Percentiles rank a stretch among this genome's conserved stretches.
Evolutionary conservation across 1,284 basidiomycete genomes (phyloP).

Genomic region (Cryptococcus sp.): DNA sequence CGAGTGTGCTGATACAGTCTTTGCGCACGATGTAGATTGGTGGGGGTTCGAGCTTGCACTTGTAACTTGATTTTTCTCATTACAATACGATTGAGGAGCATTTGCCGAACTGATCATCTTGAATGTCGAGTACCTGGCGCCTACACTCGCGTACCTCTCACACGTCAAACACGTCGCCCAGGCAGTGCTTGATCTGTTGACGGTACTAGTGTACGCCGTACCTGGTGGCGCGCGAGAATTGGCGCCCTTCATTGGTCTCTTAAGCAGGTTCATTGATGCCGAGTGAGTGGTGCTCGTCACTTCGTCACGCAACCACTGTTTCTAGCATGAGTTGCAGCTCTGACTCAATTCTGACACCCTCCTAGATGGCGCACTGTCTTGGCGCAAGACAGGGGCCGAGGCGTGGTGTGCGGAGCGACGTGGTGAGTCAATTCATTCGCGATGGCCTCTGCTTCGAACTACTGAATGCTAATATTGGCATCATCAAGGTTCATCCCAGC

Average conservation of each 20-base stretch:
- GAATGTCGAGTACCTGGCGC: conserved; percentile 14
- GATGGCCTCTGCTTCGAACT: no score
- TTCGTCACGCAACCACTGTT: no score
- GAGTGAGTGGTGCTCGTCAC: conserved; percentile 16
- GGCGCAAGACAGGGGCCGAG: conserved; percentile 65
- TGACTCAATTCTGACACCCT: background rate
- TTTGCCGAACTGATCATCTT: background rate
- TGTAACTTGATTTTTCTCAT: conserved; percentile 7
- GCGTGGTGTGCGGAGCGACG: conserved; percentile 79
- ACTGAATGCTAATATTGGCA: no score
- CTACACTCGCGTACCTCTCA: conserved; percentile 22
- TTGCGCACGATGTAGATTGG: conserved; percentile 16
- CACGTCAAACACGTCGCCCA: conserved; percentile 20
- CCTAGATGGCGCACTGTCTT: conserved; percentile 53
- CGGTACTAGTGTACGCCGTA: conserved; percentile 27
- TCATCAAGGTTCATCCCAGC: conserved; percentile 25
- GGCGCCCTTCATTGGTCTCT: conserved; percentile 25
- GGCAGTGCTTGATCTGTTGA: conserved; percentile 21
- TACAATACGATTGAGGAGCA: background rate
- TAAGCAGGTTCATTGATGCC: conserved; percentile 25
- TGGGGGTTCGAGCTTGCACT: conserved; percentile 31
- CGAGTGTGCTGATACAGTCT: background rate
- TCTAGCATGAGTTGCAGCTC: background rate
- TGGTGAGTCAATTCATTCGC: conserved; percentile 58
- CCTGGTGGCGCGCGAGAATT: conserved; percentile 27